These are phyloP conservation scores for Viola odorata DNA, from an alignment of 345 rosid genomes.

Conservation along the genomic window DNA sequence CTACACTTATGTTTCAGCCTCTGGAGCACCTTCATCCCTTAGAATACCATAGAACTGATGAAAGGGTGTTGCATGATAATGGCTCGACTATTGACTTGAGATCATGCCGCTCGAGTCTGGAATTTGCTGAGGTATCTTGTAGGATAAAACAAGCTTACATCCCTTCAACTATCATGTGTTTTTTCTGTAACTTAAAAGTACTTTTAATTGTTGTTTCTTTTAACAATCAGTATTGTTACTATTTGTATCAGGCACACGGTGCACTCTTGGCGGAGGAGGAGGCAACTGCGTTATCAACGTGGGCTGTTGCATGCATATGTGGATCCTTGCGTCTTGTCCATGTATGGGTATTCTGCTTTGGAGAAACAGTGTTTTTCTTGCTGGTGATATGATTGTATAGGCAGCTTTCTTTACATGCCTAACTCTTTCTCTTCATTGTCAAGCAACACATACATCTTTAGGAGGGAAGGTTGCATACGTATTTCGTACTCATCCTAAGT, in stretches of 20 bases:
- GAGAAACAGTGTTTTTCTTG: no score
- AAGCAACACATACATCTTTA: no score
- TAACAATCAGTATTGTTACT: slow-evolving; percentile 7
- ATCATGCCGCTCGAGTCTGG: slow-evolving; percentile 67
- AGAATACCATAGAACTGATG: slow-evolving; percentile 68
- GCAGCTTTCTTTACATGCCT: not conserved
- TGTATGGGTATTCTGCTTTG: slow-evolving; percentile 24
- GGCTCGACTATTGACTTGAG: slow-evolving; percentile 65
- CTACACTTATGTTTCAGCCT: slow-evolving; percentile 70
- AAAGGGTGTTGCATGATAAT: slow-evolving; percentile 44
- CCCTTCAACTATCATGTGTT: no score
- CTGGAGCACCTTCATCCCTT: slow-evolving; percentile 84
- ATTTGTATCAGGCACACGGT: slow-evolving; percentile 52
- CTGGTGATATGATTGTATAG: no score
- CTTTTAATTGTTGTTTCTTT: not conserved
- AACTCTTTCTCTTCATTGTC: not conserved
- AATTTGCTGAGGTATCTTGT: slow-evolving; percentile 64
- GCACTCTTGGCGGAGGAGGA: slow-evolving; percentile 86
- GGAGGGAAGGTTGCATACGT: not conserved
- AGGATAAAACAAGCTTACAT: no score
- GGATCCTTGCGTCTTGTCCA: slow-evolving; percentile 88
- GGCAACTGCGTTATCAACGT: slow-evolving; percentile 71
- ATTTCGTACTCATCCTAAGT: no score
- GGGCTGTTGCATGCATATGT: slow-evolving; percentile 88
- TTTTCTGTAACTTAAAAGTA: no score